phyloP scores from a whole-genome alignment of 805 yeast genomes.

The Zygosaccharomyces kombuchaensis region DNA sequence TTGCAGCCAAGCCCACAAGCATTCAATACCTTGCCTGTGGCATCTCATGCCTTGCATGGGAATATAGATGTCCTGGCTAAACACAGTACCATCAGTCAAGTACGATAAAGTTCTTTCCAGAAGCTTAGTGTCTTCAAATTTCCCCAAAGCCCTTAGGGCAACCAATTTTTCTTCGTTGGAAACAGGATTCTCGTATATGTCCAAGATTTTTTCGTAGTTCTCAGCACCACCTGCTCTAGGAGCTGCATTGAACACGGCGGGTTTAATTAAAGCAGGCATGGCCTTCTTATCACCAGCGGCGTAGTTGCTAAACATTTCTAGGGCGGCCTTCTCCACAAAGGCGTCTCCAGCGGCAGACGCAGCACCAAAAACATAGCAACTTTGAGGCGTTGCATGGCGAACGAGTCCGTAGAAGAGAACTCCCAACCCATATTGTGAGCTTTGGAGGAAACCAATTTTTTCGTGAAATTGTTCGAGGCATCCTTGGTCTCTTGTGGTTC shows the following conservation, averaged over 20 bases:
- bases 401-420: slow-evolving; percentile 52
- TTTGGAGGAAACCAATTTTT: slow-evolving; percentile 53
- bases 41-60: slow-evolving; percentile 72
- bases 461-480: slow-evolving; percentile 49
- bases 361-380: slow-evolving; percentile 53
- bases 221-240: slow-evolving; percentile 59
- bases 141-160: slow-evolving; percentile 68
- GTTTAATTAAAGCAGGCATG: slow-evolving; percentile 70
- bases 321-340: slow-evolving; percentile 44
- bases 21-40: slow-evolving; percentile 60
- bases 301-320: slow-evolving; percentile 49
- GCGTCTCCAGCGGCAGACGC: slow-evolving; percentile 53
- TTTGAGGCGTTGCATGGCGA: slow-evolving; percentile 62
- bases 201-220: slow-evolving; percentile 58
- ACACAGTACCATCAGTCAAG: slow-evolving; percentile 53
- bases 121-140: slow-evolving; percentile 49
- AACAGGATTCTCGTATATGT: slow-evolving; percentile 55
- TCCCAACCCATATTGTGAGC: slow-evolving; percentile 60
- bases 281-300: slow-evolving; percentile 61
- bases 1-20: slow-evolving; percentile 70
- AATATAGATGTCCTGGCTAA: slow-evolving; percentile 70
- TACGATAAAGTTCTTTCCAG: slow-evolving; percentile 52
- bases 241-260: slow-evolving; percentile 58
- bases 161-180: slow-evolving; percentile 63
- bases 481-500: slow-evolving; percentile 45